Conservation (phyloP, 208 protist species). For the Acanthamoeba castellanii region DNA sequence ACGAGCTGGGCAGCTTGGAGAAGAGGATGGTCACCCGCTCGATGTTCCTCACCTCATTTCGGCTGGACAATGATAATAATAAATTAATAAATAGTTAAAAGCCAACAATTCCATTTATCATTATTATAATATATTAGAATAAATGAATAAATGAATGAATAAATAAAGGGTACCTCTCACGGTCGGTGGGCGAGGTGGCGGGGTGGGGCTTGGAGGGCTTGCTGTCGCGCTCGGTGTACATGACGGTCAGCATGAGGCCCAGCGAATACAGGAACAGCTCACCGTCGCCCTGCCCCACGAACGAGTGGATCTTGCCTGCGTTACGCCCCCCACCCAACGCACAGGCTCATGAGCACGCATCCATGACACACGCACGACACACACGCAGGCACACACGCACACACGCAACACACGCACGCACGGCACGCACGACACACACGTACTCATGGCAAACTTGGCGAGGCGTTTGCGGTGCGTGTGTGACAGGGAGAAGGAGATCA, state of each 20-base stretch:
- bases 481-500: slow-evolving; percentile 71
- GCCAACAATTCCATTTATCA: too few species aligned
- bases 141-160: neutral
- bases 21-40: slow-evolving; percentile 70
- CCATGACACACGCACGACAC: too few species aligned
- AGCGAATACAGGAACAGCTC: slow-evolving; percentile 63
- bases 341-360: neutral
- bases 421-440: neutral
- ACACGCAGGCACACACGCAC: too few species aligned
- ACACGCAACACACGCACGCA: too few species aligned
- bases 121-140: neutral
- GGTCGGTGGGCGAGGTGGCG: slow-evolving; percentile 30
- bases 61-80: neutral
- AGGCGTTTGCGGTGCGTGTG: slow-evolving; percentile 59
- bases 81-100: neutral
- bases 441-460: slow-evolving; percentile 69
- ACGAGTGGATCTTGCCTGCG: slow-evolving; percentile 68
- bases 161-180: neutral
- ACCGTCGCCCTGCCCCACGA: slow-evolving; percentile 37
- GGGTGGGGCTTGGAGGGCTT: neutral
- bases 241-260: slow-evolving; percentile 50
- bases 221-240: slow-evolving; percentile 66
- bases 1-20: neutral
- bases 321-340: neutral
- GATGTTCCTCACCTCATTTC: slow-evolving; percentile 53